phyloP scores from a whole-genome alignment of 2,329 filamentous ascomycete genomes.

The Biscogniauxia marginata region DNA sequence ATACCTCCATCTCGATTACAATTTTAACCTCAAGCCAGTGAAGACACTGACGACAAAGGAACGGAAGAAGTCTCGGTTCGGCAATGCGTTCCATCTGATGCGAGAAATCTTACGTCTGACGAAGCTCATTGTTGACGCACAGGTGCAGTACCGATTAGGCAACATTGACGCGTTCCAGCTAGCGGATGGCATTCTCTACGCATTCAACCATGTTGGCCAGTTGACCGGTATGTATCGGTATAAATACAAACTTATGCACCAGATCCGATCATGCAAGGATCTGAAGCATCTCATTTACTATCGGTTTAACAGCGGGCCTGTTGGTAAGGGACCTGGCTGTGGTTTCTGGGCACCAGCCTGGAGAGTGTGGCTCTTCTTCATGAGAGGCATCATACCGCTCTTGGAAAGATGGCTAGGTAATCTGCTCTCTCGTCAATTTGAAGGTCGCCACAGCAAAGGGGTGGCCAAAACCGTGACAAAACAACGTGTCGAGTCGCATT shows the following conservation, averaged over 20 bases:
- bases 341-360: conserved; percentile 99
- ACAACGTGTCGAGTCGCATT: conserved; percentile 97
- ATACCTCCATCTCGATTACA: conserved; percentile 97
- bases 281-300: conserved; percentile 99
- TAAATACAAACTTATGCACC: conserved; percentile 99
- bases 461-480: conserved; percentile 99
- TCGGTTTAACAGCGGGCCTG: conserved; percentile 93
- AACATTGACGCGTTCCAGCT: conserved; percentile 99
- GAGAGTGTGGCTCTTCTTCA: conserved; percentile 99
- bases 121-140: conserved; percentile 96
- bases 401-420: conserved; percentile 98
- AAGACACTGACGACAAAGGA: conserved; percentile 99
- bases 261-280: conserved; percentile 98
- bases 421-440: conserved; percentile 92
- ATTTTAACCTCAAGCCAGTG: conserved; percentile 98
- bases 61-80: conserved; percentile 98
- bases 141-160: conserved; percentile 94
- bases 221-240: conserved; percentile 99
- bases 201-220: conserved; percentile 98
- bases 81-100: conserved; percentile 99
- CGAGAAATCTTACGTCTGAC: conserved; percentile 93
- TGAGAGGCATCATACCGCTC: conserved; percentile 95
- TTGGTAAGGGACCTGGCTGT: conserved; percentile 95
- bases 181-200: conserved; percentile 97
- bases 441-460: conserved; percentile 97